Evolutionary conservation across 2,329 filamentous ascomycete species (phyloP), one percentile per base, ranked within the genome.

Genomic region (Aureobasidium sp.): DNA sequence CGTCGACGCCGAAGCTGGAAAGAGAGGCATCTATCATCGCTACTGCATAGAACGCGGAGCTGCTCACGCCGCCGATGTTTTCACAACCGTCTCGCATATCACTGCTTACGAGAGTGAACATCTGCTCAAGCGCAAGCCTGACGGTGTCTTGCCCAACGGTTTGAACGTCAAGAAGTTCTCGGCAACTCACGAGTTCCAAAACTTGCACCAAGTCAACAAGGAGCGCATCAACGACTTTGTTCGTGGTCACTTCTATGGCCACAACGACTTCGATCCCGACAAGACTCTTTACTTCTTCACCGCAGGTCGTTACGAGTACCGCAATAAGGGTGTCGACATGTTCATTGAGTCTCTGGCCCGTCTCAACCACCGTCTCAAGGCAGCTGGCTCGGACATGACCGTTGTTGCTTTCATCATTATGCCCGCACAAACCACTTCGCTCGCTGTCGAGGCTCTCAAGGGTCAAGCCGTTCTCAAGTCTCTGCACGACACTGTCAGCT

Each of bases 321-420:
- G 94, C 66, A 99, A 99, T 73, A 99, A 99, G 78, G 94, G 94
- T 71, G 93, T 97, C 10, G 94, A 99, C 76, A 97, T 99, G 94
- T 99, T 97, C 76, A 96, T 99, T 67, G 94, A 99, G 77, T 94
- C 92, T 3, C 79, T 99, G 65, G 94, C 94, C 32, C 89, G 94
- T 47, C 79, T 99, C 69, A 99, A 99, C 77, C 92, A 97, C 79
- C 85, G 89, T 42, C 85, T 99, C 71, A 97, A 97, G 83, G 77
- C 77, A 57, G 77, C 86, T 9, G 90, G 90, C 53, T 96, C 91
- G 68, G 95, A 94, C 77, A 92, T 87, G 73, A 97, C 94, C 0
- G 88, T 99, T 8, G 93, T 99, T 21, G 93, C 94, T 25, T 99
- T 99, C 74, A 89, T 99, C 75, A 97, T 99, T 74, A 96, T 99